Percentiles rank a stretch among this genome's conserved stretches.
These are phyloP conservation scores for Candida ipomoeae DNA, from an alignment of 805 yeast species.

Conservation along the genomic window DNA sequence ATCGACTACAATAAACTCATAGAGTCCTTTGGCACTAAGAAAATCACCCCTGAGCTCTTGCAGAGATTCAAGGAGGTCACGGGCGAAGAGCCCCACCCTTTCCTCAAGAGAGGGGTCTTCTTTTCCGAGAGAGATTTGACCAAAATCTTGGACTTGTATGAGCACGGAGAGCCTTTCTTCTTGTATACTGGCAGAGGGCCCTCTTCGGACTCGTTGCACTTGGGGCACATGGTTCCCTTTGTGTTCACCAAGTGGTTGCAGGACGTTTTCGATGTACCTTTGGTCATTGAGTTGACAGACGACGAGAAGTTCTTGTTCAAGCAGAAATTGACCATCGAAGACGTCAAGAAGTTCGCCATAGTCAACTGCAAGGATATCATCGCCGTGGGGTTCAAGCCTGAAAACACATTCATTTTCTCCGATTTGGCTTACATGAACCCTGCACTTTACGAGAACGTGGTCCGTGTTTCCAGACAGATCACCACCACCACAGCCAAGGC, in stretches of 20 bases:
- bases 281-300: conserved; percentile 90
- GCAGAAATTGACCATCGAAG: conserved; percentile 81
- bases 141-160: conserved; percentile 80
- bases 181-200: conserved; percentile 98
- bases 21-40: conserved; percentile 79
- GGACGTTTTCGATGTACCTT: conserved; percentile 94
- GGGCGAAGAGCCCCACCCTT: conserved; percentile 88
- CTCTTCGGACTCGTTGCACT: conserved; percentile 87
- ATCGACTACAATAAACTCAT: conserved; percentile 90
- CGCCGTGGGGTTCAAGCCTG: conserved; percentile 90
- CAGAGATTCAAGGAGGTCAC: conserved; percentile 75
- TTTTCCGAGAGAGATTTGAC: conserved; percentile 84
- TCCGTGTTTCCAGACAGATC: conserved; percentile 87
- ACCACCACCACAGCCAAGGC: conserved; percentile 97
- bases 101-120: conserved; percentile 84
- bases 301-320: conserved; percentile 96
- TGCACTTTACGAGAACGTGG: conserved; percentile 90
- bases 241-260: conserved; percentile 96
- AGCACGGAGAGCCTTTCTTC: conserved; percentile 92
- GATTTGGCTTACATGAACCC: conserved; percentile 93
- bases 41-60: conserved; percentile 66
- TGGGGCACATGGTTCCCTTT: conserved; percentile 97
- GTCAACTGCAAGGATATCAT: conserved; percentile 92
- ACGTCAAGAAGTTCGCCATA: conserved; percentile 72
- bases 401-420: conserved; percentile 91